phyloP scores from a whole-genome alignment of 805 yeast genomes.

The Metschnikowia peoriensis region DNA sequence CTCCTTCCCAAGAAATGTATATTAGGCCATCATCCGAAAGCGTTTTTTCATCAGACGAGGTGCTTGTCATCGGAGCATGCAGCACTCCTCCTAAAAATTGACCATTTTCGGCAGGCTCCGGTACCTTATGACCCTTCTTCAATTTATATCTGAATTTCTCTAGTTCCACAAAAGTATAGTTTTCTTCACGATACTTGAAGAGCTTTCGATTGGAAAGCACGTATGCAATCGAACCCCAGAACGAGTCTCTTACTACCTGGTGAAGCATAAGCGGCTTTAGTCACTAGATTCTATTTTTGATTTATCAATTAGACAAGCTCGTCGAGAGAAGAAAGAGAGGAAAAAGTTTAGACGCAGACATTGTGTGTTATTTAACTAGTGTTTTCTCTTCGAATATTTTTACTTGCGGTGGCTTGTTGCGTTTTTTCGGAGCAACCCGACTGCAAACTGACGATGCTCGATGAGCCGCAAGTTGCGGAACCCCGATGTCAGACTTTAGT shows the following conservation, averaged over 20 bases:
- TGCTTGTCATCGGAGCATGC: constrained; percentile 1
- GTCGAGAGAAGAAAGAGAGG: too few relatives aligned
- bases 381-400: neutral
- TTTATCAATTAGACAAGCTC: too few relatives aligned
- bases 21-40: constrained; percentile 8
- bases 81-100: constrained; percentile 3
- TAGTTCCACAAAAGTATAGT: constrained; percentile 28
- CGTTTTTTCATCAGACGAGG: constrained; percentile 6
- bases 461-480: neutral
- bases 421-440: neutral
- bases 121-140: constrained; percentile 11
- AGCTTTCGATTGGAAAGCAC: constrained; percentile 24
- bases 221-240: constrained; percentile 27
- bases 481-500: neutral
- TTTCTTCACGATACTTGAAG: constrained; percentile 28
- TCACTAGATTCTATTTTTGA: neutral
- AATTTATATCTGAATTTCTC: constrained; percentile 21
- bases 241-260: constrained; percentile 31
- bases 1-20: constrained; percentile 35
- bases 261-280: constrained; percentile 2
- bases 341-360: too few relatives aligned
- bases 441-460: neutral
- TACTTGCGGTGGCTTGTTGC: neutral
- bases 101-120: constrained; percentile 1
- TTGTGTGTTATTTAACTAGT: neutral